A percentile compares a stretch with the other conserved stretches of the same genome.
These are phyloP conservation scores for Phytophthora syringae DNA, from an alignment of 352 stramenopile species.

Conservation along the genomic window DNA sequence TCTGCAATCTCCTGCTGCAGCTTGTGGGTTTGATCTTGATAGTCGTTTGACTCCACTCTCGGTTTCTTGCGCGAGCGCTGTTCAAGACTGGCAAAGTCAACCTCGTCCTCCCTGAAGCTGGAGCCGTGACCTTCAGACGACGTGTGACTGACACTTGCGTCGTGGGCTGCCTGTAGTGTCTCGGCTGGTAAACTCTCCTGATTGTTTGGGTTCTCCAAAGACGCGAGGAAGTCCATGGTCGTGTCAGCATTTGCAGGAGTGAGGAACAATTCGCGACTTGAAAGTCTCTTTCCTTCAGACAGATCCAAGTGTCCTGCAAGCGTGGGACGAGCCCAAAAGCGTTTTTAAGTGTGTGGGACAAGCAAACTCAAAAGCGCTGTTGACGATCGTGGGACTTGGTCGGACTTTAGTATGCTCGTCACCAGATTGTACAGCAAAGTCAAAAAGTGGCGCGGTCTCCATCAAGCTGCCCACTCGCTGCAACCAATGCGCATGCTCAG, in stretches of 20 bases:
- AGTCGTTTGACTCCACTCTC: slow-evolving; percentile 44
- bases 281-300: not conserved
- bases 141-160: slow-evolving; percentile 1
- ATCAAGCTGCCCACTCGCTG: slow-evolving; percentile 55
- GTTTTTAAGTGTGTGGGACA: too few species aligned
- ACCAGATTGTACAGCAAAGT: slow-evolving; percentile 23
- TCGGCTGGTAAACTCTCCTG: slow-evolving; percentile 17
- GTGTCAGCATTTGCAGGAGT: slow-evolving; percentile 7
- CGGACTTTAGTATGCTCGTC: slow-evolving; percentile 3
- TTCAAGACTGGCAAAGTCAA: slow-evolving; percentile 2
- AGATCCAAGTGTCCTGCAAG: not conserved
- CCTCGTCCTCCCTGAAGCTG: slow-evolving; percentile 7
- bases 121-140: not conserved
- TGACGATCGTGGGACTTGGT: too few species aligned
- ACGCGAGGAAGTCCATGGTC: slow-evolving; percentile 23
- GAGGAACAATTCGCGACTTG: not conserved
- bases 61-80: slow-evolving; percentile 54
- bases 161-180: slow-evolving; percentile 17
- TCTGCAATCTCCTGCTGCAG: slow-evolving; percentile 44
- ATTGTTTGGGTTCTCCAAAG: slow-evolving; percentile 20
- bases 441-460: slow-evolving; percentile 54
- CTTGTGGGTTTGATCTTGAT: slow-evolving; percentile 36
- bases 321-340: not conserved
- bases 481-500: slow-evolving; percentile 58
- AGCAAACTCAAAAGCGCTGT: too few species aligned